Conservation (phyloP, 164 flowering plant species). For the Dillenia suffruticosa region DNA sequence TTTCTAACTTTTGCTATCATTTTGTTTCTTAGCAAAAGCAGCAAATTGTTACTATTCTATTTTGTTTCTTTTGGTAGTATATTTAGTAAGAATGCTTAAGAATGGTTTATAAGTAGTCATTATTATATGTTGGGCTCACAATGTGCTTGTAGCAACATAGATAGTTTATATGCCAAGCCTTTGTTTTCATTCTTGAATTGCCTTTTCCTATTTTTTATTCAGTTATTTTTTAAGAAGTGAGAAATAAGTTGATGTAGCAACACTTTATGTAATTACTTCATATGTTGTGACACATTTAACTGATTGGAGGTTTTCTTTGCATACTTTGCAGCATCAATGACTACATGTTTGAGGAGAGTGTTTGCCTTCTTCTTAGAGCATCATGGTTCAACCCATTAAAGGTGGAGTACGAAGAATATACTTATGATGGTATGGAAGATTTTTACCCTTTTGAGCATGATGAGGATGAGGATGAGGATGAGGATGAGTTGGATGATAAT, state of each 20-base stretch:
- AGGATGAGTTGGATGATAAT: conserved; percentile 54
- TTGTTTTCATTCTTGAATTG: too few species aligned
- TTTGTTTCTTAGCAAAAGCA: not conserved
- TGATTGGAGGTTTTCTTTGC: not conserved
- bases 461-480: conserved; percentile 38
- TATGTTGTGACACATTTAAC: not conserved
- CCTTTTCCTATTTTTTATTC: too few species aligned
- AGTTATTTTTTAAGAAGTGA: too few species aligned
- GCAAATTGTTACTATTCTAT: too few species aligned
- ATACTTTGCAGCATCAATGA: conserved; percentile 53
- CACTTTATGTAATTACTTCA: too few species aligned
- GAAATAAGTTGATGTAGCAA: too few species aligned
- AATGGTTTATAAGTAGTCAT: too few species aligned
- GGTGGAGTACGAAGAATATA: conserved; percentile 41
- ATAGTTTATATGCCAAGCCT: too few species aligned
- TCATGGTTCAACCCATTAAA: conserved; percentile 69
- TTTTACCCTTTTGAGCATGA: conserved; percentile 14
- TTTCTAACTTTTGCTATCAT: not conserved
- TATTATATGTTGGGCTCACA: too few species aligned
- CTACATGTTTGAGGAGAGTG: conserved; percentile 97
- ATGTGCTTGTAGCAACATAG: too few species aligned
- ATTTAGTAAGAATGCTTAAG: too few species aligned
- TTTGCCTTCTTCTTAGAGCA: conserved; percentile 89
- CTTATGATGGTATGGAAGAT: conserved; percentile 33
- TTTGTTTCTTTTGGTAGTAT: too few species aligned